Conservation (phyloP, 257 asterid species). For the Linaria vulgaris region DNA sequence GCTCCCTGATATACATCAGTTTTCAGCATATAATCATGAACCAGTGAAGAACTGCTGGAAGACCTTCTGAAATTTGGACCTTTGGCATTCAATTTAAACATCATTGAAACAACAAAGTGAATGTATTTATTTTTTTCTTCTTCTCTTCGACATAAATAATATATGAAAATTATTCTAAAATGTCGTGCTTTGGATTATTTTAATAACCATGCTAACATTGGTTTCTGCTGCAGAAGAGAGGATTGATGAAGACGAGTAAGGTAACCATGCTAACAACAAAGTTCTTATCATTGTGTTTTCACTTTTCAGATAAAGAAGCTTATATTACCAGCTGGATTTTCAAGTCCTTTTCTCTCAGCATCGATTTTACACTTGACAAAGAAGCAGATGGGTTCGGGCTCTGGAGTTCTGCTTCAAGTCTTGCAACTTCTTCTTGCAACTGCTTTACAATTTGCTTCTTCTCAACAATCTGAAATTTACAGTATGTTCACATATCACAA, state of each 20-base stretch:
- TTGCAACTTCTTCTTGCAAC: constrained; percentile 83
- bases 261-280: neutral
- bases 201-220: neutral
- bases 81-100: no score
- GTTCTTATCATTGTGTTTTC: constrained; percentile 5
- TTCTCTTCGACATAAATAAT: no score
- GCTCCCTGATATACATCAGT: no score
- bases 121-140: no score
- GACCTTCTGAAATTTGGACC: no score
- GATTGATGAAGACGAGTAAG: constrained; percentile 1
- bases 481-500: constrained; percentile 2
- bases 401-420: constrained; percentile 89
- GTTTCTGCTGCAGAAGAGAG: neutral
- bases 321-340: constrained; percentile 79
- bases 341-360: constrained; percentile 73
- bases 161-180: no score
- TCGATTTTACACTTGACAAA: constrained; percentile 57
- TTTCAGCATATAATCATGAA: no score
- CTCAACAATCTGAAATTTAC: constrained; percentile 56
- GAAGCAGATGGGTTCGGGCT: constrained; percentile 75
- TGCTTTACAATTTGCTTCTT: constrained; percentile 79
- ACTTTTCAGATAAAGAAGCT: neutral
- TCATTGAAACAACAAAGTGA: no score
- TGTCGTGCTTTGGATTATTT: no score
- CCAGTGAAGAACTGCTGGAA: no score